A percentile compares a stretch with the other conserved stretches of the same genome.
Conservation (phyloP, 225 moss, liverwort and hornwort genomes). For the Bryum argenteum region DNA sequence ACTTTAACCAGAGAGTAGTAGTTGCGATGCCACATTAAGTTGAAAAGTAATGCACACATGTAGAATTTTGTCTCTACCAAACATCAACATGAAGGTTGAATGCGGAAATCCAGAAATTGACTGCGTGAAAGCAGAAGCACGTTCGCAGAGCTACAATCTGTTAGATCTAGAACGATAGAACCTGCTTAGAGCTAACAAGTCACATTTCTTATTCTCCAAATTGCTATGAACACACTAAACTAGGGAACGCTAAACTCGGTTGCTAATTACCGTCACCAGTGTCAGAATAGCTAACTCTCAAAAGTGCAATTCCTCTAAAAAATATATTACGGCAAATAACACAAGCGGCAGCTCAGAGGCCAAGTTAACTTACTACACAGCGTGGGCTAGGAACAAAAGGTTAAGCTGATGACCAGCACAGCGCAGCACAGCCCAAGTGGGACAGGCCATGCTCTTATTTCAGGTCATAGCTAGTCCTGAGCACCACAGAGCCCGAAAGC, state of each 20-base stretch:
- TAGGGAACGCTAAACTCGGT: conserved; percentile 16
- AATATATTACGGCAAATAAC: conserved; percentile 30
- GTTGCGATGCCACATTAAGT: too few relatives aligned
- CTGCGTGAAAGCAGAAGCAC: neutral
- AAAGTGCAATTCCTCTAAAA: conserved; percentile 25
- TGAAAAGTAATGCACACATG: neutral
- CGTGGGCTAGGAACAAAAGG: conserved; percentile 22
- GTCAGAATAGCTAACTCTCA: conserved; percentile 22
- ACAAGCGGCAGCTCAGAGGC: conserved; percentile 28
- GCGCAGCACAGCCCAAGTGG: conserved; percentile 6
- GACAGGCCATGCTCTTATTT: conserved; percentile 26
- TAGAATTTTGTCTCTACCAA: neutral
- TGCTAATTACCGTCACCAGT: conserved; percentile 12
- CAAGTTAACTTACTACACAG: conserved; percentile 9
- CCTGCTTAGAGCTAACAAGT: conserved; percentile 9
- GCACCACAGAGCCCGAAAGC: conserved; percentile 23
- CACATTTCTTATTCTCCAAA: conserved; percentile 27
- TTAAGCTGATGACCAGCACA: conserved; percentile 7
- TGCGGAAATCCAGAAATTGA: neutral
- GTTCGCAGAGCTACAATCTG: neutral
- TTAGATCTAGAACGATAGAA: neutral
- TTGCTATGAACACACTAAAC: conserved; percentile 24
- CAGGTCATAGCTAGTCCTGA: conserved; percentile 17
- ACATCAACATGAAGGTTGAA: neutral
- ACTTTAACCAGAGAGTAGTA: too few relatives aligned